Evolutionary conservation across 2,329 filamentous ascomycete species (phyloP).

Genomic region (Exophiala sideris): DNA sequence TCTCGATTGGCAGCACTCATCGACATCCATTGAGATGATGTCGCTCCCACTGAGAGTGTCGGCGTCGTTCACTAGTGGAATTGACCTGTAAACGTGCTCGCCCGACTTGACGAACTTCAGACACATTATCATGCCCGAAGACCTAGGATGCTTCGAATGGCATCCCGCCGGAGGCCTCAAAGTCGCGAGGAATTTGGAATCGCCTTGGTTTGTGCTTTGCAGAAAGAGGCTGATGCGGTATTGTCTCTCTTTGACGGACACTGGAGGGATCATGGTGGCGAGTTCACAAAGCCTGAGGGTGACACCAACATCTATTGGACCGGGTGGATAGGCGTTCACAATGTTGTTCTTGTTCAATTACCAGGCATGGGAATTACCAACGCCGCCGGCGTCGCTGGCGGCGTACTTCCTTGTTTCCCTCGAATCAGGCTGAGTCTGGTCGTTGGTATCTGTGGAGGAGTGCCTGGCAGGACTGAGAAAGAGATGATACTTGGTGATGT

Average conservation of each 20-base stretch:
- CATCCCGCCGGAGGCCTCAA: too few species aligned
- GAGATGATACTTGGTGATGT: slow-evolving; percentile 5
- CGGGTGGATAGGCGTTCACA: slow-evolving; percentile 18
- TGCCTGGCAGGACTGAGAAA: slow-evolving; percentile 27
- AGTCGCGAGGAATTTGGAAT: slow-evolving; percentile 25
- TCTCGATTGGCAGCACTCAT: too few species aligned
- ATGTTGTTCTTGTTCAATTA: slow-evolving; percentile 26
- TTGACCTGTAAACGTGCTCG: too few species aligned
- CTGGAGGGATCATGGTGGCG: slow-evolving; percentile 24
- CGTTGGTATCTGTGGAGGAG: slow-evolving; percentile 42
- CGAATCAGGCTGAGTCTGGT: slow-evolving; percentile 33
- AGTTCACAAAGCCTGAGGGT: slow-evolving; percentile 24
- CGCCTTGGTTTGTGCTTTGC: slow-evolving; percentile 34
- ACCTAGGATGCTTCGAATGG: too few species aligned
- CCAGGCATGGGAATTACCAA: slow-evolving; percentile 22
- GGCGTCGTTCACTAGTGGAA: too few species aligned
- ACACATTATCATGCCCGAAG: too few species aligned
- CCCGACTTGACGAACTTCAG: too few species aligned
- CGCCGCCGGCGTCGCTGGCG: slow-evolving; percentile 21
- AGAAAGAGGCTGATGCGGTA: slow-evolving; percentile 30
- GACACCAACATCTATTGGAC: slow-evolving; percentile 24
- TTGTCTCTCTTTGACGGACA: slow-evolving; percentile 27
- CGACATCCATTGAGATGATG: too few species aligned
- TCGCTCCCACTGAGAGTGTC: too few species aligned
- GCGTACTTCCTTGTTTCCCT: slow-evolving; percentile 3